Conservation (phyloP, 148 eudicot genomes). For the Limonium bicolor region DNA sequence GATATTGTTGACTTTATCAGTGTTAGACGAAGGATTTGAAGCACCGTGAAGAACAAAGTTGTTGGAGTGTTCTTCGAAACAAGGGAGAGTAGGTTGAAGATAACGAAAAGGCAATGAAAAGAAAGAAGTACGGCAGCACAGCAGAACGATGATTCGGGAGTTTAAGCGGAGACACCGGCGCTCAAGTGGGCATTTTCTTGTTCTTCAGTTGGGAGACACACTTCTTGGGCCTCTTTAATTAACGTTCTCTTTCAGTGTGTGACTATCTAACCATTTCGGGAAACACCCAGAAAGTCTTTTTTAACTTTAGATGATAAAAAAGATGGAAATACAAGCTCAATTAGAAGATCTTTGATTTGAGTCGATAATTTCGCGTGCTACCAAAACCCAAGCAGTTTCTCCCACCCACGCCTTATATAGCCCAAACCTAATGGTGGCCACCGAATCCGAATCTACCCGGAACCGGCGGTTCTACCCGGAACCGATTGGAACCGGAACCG, state of each 20-base stretch:
- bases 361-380: constrained; percentile 24
- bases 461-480: no score
- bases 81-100: no score
- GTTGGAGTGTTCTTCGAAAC: no score
- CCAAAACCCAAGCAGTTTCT: constrained; percentile 21
- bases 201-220: constrained; percentile 35
- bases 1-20: no score
- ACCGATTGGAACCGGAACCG: no score
- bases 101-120: constrained; percentile 5
- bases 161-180: constrained; percentile 74
- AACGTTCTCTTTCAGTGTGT: not conserved
- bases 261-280: not conserved
- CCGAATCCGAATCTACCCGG: no score
- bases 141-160: not conserved
- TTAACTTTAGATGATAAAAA: not conserved
- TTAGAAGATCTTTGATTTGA: constrained; percentile 11
- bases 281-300: not conserved
- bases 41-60: no score
- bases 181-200: constrained; percentile 40
- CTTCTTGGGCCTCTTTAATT: constrained; percentile 22
- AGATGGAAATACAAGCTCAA: not conserved
- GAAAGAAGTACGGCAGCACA: not conserved
- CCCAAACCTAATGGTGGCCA: not conserved
- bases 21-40: no score
- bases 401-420: constrained; percentile 15